Conservation (phyloP, 495 filamentous ascomycete species). For the Symbiotaphrina buchneri region DNA sequence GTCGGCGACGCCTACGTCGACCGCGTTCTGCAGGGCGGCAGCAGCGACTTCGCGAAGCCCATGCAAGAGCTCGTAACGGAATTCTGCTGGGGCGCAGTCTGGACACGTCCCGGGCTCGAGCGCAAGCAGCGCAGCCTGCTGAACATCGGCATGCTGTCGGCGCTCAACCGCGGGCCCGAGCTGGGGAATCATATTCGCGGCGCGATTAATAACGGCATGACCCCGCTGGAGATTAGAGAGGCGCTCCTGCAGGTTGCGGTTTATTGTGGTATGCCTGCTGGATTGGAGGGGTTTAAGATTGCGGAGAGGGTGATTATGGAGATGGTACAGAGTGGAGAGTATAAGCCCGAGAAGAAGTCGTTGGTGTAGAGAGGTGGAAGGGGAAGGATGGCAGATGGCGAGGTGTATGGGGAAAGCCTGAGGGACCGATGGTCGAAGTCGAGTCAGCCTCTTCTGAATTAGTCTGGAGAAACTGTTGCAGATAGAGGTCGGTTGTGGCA, state of each 20-base stretch:
- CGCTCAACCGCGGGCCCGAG: constrained; percentile 26
- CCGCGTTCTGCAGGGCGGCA: constrained; percentile 16
- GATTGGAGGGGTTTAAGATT: constrained; percentile 25
- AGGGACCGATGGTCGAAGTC: no score
- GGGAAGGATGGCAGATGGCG: no score
- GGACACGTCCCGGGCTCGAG: constrained; percentile 29
- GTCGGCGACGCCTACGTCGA: constrained; percentile 29
- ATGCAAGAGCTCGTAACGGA: constrained; percentile 29
- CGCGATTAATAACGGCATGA: constrained; percentile 27
- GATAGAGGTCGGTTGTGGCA: no score
- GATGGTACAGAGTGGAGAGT: not conserved
- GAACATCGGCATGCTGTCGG: constrained; percentile 30
- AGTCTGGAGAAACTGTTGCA: no score
- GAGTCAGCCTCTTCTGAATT: no score
- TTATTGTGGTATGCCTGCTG: constrained; percentile 33
- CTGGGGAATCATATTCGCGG: constrained; percentile 28
- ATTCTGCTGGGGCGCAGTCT: constrained; percentile 29
- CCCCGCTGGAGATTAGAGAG: constrained; percentile 29
- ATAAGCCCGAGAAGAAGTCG: not conserved
- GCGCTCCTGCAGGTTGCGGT: constrained; percentile 26
- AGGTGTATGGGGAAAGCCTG: no score
- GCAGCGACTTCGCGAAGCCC: constrained; percentile 24
- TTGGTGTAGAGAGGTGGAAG: no score
- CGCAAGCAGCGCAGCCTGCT: constrained; percentile 28
- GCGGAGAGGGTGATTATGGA: constrained; percentile 14